Percentiles rank a stretch among this genome's conserved stretches.
These are phyloP conservation scores for Trichoderma harzianum DNA, from an alignment of 2,329 filamentous ascomycete genomes.

Conservation along the genomic window DNA sequence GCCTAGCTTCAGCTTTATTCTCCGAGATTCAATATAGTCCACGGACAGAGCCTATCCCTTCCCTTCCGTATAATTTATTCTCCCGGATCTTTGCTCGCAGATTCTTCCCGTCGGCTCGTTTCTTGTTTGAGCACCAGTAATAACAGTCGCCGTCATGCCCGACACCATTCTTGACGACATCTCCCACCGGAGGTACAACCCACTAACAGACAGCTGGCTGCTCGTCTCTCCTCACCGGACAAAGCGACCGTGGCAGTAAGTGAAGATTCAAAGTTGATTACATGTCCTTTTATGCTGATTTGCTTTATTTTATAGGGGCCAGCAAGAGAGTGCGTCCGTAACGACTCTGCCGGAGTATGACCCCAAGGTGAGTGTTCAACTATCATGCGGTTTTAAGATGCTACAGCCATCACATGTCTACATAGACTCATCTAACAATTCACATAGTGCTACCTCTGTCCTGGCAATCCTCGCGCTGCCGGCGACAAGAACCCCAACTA, in stretches of 20 bases:
- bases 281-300: background rate
- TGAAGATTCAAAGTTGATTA: slow-evolving; percentile 21
- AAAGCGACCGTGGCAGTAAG: slow-evolving; percentile 97
- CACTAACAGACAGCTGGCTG: slow-evolving; percentile 83
- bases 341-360: slow-evolving; percentile 77
- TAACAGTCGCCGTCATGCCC: slow-evolving; percentile 52
- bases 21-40: background rate
- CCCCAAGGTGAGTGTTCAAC: slow-evolving; percentile 51
- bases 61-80: background rate
- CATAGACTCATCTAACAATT: background rate
- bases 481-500: slow-evolving; percentile 87
- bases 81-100: background rate
- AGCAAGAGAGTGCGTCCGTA: slow-evolving; percentile 69
- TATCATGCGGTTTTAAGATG: background rate
- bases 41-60: background rate
- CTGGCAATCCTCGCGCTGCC: slow-evolving; percentile 82
- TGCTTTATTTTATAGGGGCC: slow-evolving; percentile 55
- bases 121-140: background rate
- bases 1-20: slow-evolving; percentile 8
- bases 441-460: slow-evolving; percentile 83
- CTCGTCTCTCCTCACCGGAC: slow-evolving; percentile 94
- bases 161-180: slow-evolving; percentile 87
- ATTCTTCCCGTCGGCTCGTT: background rate
- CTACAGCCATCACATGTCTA: background rate
- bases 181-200: slow-evolving; percentile 91